Base-by-base conservation (phyloP, 2,329 filamentous ascomycete genomes). In the Xylariaceae sp. region DNA sequence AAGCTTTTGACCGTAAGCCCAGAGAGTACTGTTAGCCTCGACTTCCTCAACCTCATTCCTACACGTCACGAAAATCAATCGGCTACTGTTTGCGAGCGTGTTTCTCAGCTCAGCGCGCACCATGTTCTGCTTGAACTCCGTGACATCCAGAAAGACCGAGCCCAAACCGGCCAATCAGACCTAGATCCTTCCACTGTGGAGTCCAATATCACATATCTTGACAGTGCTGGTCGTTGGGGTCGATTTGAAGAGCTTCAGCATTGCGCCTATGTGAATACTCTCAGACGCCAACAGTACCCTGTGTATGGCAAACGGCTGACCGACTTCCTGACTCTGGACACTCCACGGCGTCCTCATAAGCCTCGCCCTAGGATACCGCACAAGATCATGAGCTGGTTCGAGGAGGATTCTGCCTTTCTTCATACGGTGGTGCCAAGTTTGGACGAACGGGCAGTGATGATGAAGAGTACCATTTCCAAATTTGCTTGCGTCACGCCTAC, bases 401-500 rank as follows among this genome's bases (percentile, higher is more conserved):
- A 88, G 47, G 83, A 86, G 57, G 84, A 86, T 49, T 89, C 89
- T 1, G 76, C 77, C 6, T 67, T 81, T 18, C 74, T 92, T 45
- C 76, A 76, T 36, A 76, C 81, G 4, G 82, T 94, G 72, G 82
- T 94, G n/a, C 83, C 86, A 16, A 90, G 86, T 0, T 69, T 96
- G 1, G 80, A 87, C 39, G 81, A 90, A 62, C 86, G 91, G 19
- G 86, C 91, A 1, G 80, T 84, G 47, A 76, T 78, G 13, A 78
- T 96, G 71, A 86, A 93, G 63, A 84, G 83, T 0, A 85, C 81
- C 2, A 86, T 99, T 48, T 84, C 88, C 57, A 90, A 93, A 66
- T 99, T 97, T 64, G 90, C 89, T 1, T 99, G 93, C 63, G 85
- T 96, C 33, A 97, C 94, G 0, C 94, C 94, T 2, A 86, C 90